A percentile compares a stretch with the other conserved stretches of the same genome.
Conservation (phyloP, 2,329 filamentous ascomycete species). For the Fusarium buxicola region DNA sequence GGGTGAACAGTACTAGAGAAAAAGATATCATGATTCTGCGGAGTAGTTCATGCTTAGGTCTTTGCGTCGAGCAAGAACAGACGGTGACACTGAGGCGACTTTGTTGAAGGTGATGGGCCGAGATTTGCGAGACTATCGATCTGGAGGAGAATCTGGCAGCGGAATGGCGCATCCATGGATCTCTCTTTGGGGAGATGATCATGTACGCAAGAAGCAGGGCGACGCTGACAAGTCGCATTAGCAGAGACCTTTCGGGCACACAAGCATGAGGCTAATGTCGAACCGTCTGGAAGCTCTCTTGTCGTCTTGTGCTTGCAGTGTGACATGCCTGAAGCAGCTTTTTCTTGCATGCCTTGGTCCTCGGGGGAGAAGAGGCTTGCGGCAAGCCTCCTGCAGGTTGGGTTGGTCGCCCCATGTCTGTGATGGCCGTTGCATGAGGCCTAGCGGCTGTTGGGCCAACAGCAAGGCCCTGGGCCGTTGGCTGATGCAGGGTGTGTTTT, state of each 20-base stretch:
- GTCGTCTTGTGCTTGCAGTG: background rate
- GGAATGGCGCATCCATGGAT: conserved; percentile 3
- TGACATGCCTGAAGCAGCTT: background rate
- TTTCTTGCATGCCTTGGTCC: background rate
- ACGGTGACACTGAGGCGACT: background rate
- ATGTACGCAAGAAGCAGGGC: conserved; percentile 16
- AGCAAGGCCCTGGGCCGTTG: conserved; percentile 14
- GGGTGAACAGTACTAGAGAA: conserved; percentile 22
- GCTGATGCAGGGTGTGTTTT: conserved; percentile 5
- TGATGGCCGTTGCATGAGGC: conserved; percentile 33
- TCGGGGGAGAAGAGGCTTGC: background rate
- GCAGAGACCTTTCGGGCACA: background rate
- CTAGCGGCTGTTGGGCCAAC: conserved; percentile 34
- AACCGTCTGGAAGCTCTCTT: conserved; percentile 5
- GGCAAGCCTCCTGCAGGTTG: conserved; percentile 27
- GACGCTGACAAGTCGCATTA: conserved; percentile 19
- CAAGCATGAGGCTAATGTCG: conserved; percentile 22
- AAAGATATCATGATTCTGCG: background rate
- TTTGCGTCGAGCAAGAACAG: background rate
- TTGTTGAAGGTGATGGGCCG: too few species aligned
- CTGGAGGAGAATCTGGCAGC: background rate
- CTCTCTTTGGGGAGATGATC: background rate
- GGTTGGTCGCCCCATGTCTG: conserved; percentile 32
- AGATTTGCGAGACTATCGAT: background rate
- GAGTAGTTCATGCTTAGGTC: too few species aligned